phyloP scores from a whole-genome alignment of 345 rosid species.

The Gynandropsis gynandra region DNA sequence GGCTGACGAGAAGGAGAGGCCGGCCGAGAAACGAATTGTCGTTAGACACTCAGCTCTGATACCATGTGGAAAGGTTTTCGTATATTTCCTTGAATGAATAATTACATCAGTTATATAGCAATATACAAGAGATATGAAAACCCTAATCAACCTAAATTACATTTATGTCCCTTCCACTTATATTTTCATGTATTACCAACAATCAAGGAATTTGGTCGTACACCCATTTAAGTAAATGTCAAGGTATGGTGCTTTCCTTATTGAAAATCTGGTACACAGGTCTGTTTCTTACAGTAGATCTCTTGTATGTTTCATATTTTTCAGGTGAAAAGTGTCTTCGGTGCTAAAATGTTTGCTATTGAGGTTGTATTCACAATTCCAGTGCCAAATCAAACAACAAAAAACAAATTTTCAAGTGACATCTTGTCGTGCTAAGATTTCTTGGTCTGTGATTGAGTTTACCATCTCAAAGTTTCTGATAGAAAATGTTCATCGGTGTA shows the following conservation, averaged over 20 bases:
- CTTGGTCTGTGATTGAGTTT: conserved; percentile 80
- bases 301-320: conserved; percentile 20
- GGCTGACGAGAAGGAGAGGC: too few relatives aligned
- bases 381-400: conserved; percentile 81
- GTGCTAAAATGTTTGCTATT: conserved; percentile 84
- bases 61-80: too few relatives aligned
- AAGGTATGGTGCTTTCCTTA: conserved; percentile 39
- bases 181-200: conserved; percentile 80
- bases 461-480: too few relatives aligned
- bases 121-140: too few relatives aligned
- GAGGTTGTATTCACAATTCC: conserved; percentile 82
- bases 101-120: too few relatives aligned
- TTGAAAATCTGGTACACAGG: not conserved
- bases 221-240: conserved; percentile 86
- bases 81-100: too few relatives aligned
- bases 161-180: too few relatives aligned
- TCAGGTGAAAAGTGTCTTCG: too few relatives aligned
- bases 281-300: conserved; percentile 7
- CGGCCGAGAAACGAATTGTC: too few relatives aligned
- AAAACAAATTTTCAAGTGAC: conserved; percentile 81
- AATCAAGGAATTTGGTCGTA: conserved; percentile 76
- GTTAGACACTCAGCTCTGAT: too few relatives aligned
- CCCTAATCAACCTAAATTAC: too few relatives aligned
- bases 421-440: conserved; percentile 81
- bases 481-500: too few relatives aligned